Percentiles rank a stretch among this genome's conserved stretches.
Evolutionary conservation across 306 rosid species (phyloP).

Genomic region (Ormosia semicastrata): DNA sequence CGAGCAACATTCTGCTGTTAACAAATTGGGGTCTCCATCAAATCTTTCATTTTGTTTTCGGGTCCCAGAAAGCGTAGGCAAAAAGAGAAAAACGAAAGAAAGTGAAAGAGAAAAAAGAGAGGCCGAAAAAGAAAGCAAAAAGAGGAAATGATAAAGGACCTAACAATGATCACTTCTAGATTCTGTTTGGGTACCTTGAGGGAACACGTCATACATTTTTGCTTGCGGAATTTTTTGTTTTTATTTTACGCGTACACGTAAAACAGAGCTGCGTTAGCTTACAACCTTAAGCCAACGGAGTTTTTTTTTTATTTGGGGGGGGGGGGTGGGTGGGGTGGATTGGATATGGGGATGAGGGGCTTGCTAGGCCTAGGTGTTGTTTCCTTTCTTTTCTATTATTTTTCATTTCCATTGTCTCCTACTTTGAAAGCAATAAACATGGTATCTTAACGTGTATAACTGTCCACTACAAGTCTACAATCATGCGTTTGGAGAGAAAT

Average conservation of each 20-base stretch:
- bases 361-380: background rate
- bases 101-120: background rate
- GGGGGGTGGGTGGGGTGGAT: background rate
- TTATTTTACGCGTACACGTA: constrained; percentile 27
- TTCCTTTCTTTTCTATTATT: background rate
- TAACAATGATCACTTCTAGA: background rate
- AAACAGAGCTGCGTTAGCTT: background rate
- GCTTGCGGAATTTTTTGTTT: constrained; percentile 1
- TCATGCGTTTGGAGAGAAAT: background rate
- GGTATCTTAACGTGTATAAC: background rate
- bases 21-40: background rate
- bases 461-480: background rate
- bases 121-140: background rate
- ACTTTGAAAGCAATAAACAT: background rate
- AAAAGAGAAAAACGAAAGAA: background rate
- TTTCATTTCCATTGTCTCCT: background rate
- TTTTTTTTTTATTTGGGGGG: background rate
- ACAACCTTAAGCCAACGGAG: constrained; percentile 2
- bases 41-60: background rate
- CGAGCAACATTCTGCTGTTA: background rate
- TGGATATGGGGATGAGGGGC: background rate
- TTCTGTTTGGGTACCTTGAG: background rate
- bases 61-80: constrained; percentile 27
- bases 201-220: background rate
- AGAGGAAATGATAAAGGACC: background rate